Evolutionary conservation across 2,329 filamentous ascomycete genomes (phyloP).

Genomic region (Fusarium transvaalense): DNA sequence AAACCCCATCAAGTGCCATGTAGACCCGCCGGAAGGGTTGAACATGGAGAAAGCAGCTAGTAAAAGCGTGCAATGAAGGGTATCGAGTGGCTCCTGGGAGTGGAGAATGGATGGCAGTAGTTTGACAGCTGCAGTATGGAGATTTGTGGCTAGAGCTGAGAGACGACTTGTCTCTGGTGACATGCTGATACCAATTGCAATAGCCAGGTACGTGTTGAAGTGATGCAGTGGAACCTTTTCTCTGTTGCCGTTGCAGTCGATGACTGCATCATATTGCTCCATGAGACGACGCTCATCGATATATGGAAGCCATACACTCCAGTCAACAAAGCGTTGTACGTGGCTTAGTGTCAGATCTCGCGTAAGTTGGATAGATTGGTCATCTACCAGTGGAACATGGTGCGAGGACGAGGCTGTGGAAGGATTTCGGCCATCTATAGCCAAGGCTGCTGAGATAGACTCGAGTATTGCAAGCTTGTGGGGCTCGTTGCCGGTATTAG

Average conservation of each 20-base stretch:
- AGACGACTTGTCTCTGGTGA: conserved; percentile 5
- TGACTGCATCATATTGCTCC: conserved; percentile 11
- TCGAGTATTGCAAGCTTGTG: conserved; percentile 24
- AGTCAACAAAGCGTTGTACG: conserved; percentile 7
- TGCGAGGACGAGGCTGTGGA: conserved; percentile 14
- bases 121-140: conserved; percentile 14
- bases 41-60: conserved; percentile 20
- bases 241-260: neutral
- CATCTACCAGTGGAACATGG: neutral
- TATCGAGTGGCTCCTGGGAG: conserved; percentile 7
- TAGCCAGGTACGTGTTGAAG: conserved; percentile 16
- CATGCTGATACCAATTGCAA: conserved; percentile 25
- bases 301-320: conserved; percentile 17
- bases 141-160: neutral
- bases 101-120: neutral
- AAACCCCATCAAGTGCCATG: conserved; percentile 16
- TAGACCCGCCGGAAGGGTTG: conserved; percentile 9
- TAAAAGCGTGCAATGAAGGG: conserved; percentile 22
- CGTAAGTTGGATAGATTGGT: neutral
- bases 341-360: neutral
- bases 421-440: conserved; percentile 19
- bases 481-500: neutral
- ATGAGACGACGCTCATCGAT: neutral
- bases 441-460: conserved; percentile 18
- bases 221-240: neutral